These are phyloP conservation scores for Eucalyptus urophylla DNA, from an alignment of 345 rosid genomes.

Conservation along the genomic window DNA sequence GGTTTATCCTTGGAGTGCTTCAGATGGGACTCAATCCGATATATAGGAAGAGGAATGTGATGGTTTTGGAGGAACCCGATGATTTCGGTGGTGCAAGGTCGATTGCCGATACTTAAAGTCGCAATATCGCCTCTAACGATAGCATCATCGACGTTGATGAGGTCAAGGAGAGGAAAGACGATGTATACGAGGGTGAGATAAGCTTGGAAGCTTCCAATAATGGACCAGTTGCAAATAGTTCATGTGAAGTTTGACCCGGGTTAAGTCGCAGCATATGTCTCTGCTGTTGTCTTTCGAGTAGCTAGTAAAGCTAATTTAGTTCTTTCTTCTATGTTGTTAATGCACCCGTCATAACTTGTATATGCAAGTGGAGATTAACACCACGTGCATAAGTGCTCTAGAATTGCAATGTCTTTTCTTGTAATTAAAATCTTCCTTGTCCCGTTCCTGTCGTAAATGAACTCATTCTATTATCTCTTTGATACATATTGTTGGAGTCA, in stretches of 20 bases:
- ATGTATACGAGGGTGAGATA: background rate
- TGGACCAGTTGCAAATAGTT: background rate
- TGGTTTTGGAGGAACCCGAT: background rate
- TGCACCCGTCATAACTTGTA: background rate
- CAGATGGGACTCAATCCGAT: conserved; percentile 8
- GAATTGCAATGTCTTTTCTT: background rate
- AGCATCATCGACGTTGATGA: background rate
- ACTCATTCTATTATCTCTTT: background rate
- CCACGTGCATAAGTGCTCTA: background rate
- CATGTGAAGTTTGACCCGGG: background rate
- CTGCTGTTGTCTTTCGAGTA: background rate
- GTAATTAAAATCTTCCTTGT: background rate
- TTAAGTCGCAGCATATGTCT: background rate
- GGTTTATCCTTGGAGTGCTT: conserved; percentile 16
- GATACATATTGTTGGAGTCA: background rate
- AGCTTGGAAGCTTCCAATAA: background rate
- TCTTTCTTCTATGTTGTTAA: background rate
- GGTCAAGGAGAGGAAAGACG: background rate
- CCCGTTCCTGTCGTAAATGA: background rate
- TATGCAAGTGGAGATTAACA: background rate
- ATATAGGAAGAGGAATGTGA: background rate
- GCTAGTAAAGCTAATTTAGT: background rate
- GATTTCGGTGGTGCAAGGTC: background rate
- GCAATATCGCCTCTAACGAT: background rate
- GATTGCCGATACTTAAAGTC: background rate